Conservation (phyloP, 2,329 filamentous ascomycete genomes). For the Alternaria ethzedia region DNA sequence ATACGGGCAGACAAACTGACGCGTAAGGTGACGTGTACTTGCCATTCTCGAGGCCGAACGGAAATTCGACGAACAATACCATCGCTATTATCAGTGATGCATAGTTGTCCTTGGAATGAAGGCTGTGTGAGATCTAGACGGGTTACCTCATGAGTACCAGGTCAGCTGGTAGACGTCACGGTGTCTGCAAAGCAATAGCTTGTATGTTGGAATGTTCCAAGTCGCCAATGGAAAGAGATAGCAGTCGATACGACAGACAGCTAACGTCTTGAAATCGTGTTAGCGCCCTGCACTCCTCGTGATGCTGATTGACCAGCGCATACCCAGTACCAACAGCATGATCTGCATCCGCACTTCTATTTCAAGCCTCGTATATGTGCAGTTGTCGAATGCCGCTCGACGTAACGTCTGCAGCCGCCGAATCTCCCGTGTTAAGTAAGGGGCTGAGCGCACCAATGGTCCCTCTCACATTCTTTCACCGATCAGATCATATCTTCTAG, state of each 20-base stretch:
- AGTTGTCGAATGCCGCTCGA: background rate
- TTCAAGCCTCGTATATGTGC: background rate
- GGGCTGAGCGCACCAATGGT: background rate
- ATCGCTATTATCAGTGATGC: background rate
- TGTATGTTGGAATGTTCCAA: background rate
- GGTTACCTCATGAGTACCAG: background rate
- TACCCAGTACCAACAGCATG: background rate
- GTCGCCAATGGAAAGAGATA: background rate
- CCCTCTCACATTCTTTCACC: background rate
- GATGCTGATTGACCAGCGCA: background rate
- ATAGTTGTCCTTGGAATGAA: background rate
- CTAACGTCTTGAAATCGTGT: background rate
- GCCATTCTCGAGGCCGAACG: background rate
- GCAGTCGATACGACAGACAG: background rate
- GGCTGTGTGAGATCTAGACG: background rate
- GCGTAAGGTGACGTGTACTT: background rate
- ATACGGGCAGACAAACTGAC: background rate
- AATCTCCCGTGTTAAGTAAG: background rate
- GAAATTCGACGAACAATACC: background rate
- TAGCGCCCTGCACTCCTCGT: background rate
- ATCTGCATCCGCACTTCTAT: background rate
- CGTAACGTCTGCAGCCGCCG: background rate
- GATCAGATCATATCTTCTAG: background rate
- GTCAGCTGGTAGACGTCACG: background rate
- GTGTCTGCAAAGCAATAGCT: background rate